These are phyloP conservation scores for Golubevia pallescens DNA, from an alignment of 1,284 basidiomycete species.

Conservation along the genomic window DNA sequence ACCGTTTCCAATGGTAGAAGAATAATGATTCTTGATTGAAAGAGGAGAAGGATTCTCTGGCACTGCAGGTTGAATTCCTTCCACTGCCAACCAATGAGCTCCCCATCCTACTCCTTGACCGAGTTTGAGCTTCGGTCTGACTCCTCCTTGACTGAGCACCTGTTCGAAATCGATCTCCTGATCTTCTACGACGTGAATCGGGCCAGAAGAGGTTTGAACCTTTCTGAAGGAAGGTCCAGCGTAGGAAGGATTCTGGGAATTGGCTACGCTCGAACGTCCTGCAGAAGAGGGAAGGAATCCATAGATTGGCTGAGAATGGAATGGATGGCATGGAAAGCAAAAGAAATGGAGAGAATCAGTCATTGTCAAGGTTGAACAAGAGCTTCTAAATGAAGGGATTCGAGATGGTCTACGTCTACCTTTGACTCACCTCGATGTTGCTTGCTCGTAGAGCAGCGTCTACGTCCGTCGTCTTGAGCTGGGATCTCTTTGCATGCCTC, in stretches of 20 bases:
- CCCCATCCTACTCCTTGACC: constrained; percentile 60
- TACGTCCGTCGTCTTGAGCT: constrained; percentile 85
- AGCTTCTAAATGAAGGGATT: too few species aligned
- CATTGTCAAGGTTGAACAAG: too few species aligned
- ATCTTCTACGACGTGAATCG: constrained; percentile 89
- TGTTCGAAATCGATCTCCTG: constrained; percentile 97
- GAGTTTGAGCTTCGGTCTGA: constrained; percentile 42
- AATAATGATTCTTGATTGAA: too few species aligned
- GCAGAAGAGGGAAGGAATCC: constrained; percentile 41
- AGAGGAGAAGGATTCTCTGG: constrained; percentile 94
- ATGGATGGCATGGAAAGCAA: constrained; percentile 64
- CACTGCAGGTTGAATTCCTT: constrained; percentile 94
- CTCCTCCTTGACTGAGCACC: constrained; percentile 70
- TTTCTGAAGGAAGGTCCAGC: constrained; percentile 59
- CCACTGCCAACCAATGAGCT: constrained; percentile 92
- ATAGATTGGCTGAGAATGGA: constrained; percentile 23
- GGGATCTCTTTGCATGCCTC: constrained; percentile 86
- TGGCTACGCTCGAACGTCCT: constrained; percentile 17
- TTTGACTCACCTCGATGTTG: constrained; percentile 78
- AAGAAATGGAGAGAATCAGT: too few species aligned
- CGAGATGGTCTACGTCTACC: too few species aligned
- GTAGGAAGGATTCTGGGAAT: constrained; percentile 17
- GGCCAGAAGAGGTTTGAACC: constrained; percentile 63
- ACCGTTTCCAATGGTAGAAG: too few species aligned
- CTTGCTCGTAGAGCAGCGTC: constrained; percentile 90